Conservation (phyloP, 306 rosid species). For the peach (Prunus persica) region DNA sequence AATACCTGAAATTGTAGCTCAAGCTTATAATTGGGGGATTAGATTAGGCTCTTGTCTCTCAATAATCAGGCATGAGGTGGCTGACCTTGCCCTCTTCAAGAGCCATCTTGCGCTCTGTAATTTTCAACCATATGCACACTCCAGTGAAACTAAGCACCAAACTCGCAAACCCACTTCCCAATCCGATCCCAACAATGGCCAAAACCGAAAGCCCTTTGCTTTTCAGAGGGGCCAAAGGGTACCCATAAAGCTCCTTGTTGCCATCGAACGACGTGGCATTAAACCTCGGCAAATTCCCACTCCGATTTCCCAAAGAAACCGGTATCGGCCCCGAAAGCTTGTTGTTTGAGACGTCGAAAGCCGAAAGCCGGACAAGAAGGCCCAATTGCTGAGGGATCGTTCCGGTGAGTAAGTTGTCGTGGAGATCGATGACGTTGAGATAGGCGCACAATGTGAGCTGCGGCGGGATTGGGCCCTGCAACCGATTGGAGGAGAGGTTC, state of each 20-base stretch:
- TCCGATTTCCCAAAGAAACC: constrained; percentile 52
- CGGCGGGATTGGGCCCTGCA: constrained; percentile 67
- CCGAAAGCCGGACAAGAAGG: constrained; percentile 65
- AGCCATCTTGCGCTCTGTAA: constrained; percentile 72
- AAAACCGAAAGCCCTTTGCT: constrained; percentile 66
- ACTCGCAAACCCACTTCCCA: constrained; percentile 90
- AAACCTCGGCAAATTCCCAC: constrained; percentile 64
- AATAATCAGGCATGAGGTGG: constrained; percentile 92
- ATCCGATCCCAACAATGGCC: constrained; percentile 91
- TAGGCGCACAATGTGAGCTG: constrained; percentile 93
- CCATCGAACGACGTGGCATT: constrained; percentile 69
- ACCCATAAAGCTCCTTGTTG: constrained; percentile 89
- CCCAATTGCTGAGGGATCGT: constrained; percentile 90
- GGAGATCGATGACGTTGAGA: constrained; percentile 87
- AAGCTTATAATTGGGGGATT: background rate
- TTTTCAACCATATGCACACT: constrained; percentile 88
- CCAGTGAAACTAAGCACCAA: constrained; percentile 83
- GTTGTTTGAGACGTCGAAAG: constrained; percentile 84
- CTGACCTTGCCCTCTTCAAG: constrained; percentile 76
- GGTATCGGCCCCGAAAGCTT: constrained; percentile 82
- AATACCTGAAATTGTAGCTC: constrained; percentile 31
- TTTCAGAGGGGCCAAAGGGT: constrained; percentile 65
- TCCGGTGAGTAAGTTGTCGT: constrained; percentile 64
- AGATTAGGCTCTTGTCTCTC: constrained; percentile 8
- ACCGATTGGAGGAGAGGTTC: constrained; percentile 69